Evolutionary conservation across 1,284 basidiomycete genomes (phyloP).

Genomic region (Pholiota adiposa): DNA sequence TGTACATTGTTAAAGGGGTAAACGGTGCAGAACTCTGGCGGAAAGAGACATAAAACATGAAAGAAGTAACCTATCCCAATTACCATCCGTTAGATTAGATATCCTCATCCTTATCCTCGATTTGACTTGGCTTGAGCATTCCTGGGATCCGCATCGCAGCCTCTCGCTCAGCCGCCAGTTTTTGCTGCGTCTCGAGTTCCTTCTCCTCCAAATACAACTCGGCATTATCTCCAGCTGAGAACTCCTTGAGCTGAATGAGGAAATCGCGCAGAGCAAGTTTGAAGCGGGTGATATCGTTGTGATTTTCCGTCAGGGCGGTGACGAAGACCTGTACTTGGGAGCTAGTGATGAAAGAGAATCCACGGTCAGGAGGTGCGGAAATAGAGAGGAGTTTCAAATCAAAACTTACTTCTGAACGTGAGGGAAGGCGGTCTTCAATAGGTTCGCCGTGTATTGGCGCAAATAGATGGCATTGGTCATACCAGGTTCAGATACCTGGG

Average conservation of each 20-base stretch:
- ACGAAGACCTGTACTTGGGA: conserved; percentile 83
- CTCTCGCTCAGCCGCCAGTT: conserved; percentile 81
- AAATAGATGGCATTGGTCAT: conserved; percentile 87
- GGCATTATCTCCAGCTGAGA: conserved; percentile 66
- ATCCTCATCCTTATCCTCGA: conserved; percentile 92
- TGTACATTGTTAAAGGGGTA: conserved; percentile 28
- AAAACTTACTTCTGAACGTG: conserved; percentile 80
- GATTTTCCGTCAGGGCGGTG: conserved; percentile 81
- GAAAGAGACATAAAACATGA: conserved; percentile 20
- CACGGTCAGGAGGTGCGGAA: conserved; percentile 13
- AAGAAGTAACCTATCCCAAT: conserved; percentile 19
- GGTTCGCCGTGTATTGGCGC: conserved; percentile 86
- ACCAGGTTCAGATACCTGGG: conserved; percentile 72
- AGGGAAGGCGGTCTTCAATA: conserved; percentile 88
- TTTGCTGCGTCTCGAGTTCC: conserved; percentile 78
- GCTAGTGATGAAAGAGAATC: conserved; percentile 35
- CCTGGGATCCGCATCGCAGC: conserved; percentile 96
- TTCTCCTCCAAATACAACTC: conserved; percentile 95
- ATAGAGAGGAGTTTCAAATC: conserved; percentile 10
- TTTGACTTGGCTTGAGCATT: conserved; percentile 94
- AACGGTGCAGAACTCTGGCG: conserved; percentile 14
- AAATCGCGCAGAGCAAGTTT: conserved; percentile 94
- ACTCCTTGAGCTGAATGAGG: conserved; percentile 93
- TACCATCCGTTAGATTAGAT: conserved; percentile 47
- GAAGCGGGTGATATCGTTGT: conserved; percentile 91